These are phyloP conservation scores for Leccinum subrobustum DNA, from an alignment of 1,284 basidiomycete genomes.

Conservation along the genomic window DNA sequence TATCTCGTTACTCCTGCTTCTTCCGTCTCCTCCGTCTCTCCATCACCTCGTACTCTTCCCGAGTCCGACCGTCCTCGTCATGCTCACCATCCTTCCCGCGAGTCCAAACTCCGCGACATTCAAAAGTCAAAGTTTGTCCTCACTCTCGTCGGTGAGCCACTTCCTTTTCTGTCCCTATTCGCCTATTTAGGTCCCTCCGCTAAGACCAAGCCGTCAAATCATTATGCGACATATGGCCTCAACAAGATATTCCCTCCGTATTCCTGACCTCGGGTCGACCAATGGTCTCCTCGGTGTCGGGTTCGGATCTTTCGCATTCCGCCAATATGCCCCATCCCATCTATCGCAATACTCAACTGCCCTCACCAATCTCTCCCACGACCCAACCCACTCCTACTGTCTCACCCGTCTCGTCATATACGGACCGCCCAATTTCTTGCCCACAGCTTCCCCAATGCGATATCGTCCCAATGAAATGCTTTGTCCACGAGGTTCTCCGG, in stretches of 20 bases:
- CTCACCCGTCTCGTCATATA: slow-evolving; percentile 24
- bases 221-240: slow-evolving; percentile 72
- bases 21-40: slow-evolving; percentile 39
- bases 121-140: slow-evolving; percentile 64
- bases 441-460: slow-evolving; percentile 31
- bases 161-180: slow-evolving; percentile 9
- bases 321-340: slow-evolving; percentile 20
- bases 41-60: slow-evolving; percentile 35
- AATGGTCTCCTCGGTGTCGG: slow-evolving; percentile 25
- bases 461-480: slow-evolving; percentile 60
- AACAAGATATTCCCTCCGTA: slow-evolving; percentile 63
- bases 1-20: slow-evolving; percentile 57
- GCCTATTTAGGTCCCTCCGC: slow-evolving; percentile 19
- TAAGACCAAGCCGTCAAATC: slow-evolving; percentile 75
- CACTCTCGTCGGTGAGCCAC: slow-evolving; percentile 63
- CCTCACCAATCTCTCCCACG: slow-evolving; percentile 45
- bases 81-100: slow-evolving; percentile 27
- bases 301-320: slow-evolving; percentile 15
- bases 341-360: slow-evolving; percentile 43
- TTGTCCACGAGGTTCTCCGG: slow-evolving; percentile 75
- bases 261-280: slow-evolving; percentile 49
- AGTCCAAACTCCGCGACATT: slow-evolving; percentile 44
- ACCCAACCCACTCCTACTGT: slow-evolving; percentile 37
- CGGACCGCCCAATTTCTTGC: slow-evolving; percentile 18
- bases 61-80: slow-evolving; percentile 40